These are phyloP conservation scores for Arthroderma sp. DNA, from an alignment of 2,329 filamentous ascomycete genomes.

Conservation along the genomic window DNA sequence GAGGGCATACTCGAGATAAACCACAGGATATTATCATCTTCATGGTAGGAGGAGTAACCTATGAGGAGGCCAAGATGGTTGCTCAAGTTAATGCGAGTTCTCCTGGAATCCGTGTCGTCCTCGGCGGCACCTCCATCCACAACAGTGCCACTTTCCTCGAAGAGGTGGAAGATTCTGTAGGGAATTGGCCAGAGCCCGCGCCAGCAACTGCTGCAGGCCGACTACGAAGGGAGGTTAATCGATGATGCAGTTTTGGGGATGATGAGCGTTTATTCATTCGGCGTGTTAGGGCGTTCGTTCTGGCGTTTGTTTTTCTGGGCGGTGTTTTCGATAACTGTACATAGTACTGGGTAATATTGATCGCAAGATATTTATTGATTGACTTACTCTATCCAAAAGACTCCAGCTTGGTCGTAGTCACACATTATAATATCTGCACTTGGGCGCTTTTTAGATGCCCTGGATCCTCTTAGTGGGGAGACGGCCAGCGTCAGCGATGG, in stretches of 20 bases:
- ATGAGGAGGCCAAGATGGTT: slow-evolving; percentile 92
- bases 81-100: slow-evolving; percentile 87
- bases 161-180: slow-evolving; percentile 80
- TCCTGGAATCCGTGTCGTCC: slow-evolving; percentile 74
- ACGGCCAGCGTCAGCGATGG: no score
- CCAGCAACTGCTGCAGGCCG: slow-evolving; percentile 48
- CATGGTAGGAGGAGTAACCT: slow-evolving; percentile 84
- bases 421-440: no score
- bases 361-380: neutral
- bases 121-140: slow-evolving; percentile 78
- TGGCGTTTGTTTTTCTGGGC: neutral
- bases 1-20: slow-evolving; percentile 77
- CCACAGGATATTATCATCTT: slow-evolving; percentile 95
- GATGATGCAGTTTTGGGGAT: slow-evolving; percentile 10
- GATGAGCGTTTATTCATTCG: neutral
- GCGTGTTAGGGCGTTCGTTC: neutral
- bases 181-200: slow-evolving; percentile 64
- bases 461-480: no score
- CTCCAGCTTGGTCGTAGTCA: no score
- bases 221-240: slow-evolving; percentile 48
- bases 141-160: slow-evolving; percentile 81
- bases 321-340: neutral
- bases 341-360: neutral
- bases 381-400: neutral
- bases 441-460: no score